A percentile compares a stretch with the other conserved stretches of the same genome.
Evolutionary conservation across 2,329 filamentous ascomycete species (phyloP).

Genomic region (Pestalotiopsis sp.): DNA sequence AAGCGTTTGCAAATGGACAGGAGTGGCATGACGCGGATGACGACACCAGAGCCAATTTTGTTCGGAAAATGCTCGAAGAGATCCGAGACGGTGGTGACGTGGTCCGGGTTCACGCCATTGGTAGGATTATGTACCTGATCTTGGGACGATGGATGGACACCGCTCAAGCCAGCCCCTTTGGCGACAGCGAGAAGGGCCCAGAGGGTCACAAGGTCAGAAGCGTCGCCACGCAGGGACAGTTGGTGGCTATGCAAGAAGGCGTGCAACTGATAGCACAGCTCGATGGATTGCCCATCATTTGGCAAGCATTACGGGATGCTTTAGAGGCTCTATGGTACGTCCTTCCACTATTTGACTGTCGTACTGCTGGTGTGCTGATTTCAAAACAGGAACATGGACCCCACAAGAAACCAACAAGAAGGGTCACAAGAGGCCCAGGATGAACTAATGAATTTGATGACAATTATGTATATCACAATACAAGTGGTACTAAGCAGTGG

Average conservation of each 20-base stretch:
- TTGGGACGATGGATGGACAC: constrained; percentile 72
- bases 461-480: constrained; percentile 60
- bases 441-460: constrained; percentile 63
- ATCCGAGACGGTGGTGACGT: constrained; percentile 46
- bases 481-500: constrained; percentile 56
- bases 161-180: constrained; percentile 45
- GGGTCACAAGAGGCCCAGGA: constrained; percentile 55
- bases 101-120: constrained; percentile 53
- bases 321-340: constrained; percentile 56
- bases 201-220: constrained; percentile 44
- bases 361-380: constrained; percentile 21
- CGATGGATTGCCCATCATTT: constrained; percentile 51
- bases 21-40: constrained; percentile 67
- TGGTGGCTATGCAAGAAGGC: constrained; percentile 59
- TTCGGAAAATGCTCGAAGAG: constrained; percentile 51
- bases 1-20: constrained; percentile 45
- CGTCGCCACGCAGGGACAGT: constrained; percentile 54
- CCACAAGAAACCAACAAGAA: constrained; percentile 36
- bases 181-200: constrained; percentile 29
- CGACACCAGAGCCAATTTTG: constrained; percentile 56
- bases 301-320: constrained; percentile 47
- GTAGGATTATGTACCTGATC: constrained; percentile 60
- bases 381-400: constrained; percentile 36
- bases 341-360: constrained; percentile 16
- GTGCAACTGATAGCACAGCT: constrained; percentile 51